Evolutionary conservation across 1,284 basidiomycete genomes (phyloP), one percentile per base, ranked within the genome.

Genomic region (Trametes polyzona): DNA sequence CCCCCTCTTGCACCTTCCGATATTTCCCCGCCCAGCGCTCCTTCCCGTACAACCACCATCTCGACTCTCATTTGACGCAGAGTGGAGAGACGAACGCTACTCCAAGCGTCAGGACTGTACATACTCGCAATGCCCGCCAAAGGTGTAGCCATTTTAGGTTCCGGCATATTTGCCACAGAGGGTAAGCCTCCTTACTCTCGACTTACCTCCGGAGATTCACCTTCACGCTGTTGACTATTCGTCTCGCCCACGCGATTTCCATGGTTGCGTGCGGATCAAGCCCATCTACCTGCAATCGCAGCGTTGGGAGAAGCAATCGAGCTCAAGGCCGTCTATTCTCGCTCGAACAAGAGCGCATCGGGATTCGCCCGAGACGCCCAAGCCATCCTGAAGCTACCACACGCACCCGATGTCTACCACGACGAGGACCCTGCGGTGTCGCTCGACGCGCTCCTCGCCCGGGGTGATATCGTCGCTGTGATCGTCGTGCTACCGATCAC

Each of bases 401-500:
- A 70, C 17, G 65, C 75, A 16, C 81, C 83, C 8, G 70, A 72
- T 24, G 69, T 88, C 44, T 88, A 91, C 71, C 78, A 83, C 63
- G 88, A 88, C 67, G 78, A 69, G 4, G 67, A 71, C 48, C 58
- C 70, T 12, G 72, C 77, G 57, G 55, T 64, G n/a, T 75, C 81
- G 65, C 78, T 95, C 16, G 83, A 89, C 36, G 78, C 76, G 0
- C 78, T 95, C 17, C 81, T 95, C 16, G 74, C 78, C 0, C 77
- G 90, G 62, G 53, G 78, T 1, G 88, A 92, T 63, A 84, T 95
- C 62, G 69, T 77, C 17, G 84, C 86, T 17, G 89, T 95, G 41
- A 82, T 93, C 67, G 75, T 95, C 47, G 86, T 83, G 1, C 77
- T 95, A 10, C 93, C 93, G 0, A 94, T 95, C 70, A 82, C 83